Conservation (phyloP, 345 rosid genomes). For the Boechera stricta region DNA sequence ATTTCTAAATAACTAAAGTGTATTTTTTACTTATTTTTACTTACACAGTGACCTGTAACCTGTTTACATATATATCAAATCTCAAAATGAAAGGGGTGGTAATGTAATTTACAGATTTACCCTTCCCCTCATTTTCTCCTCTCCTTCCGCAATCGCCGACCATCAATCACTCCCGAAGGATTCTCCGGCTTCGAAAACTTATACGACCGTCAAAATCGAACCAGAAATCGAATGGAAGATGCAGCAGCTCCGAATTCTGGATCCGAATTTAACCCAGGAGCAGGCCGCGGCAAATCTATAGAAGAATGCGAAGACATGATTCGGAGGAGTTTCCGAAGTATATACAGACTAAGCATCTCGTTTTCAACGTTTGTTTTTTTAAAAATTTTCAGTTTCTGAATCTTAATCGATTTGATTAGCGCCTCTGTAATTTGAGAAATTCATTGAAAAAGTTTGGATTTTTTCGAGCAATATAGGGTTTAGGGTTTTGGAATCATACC, state of each 20-base stretch:
- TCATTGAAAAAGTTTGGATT: not conserved
- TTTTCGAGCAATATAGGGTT: conserved; percentile 29
- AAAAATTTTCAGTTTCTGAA: not conserved
- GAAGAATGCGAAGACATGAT: conserved; percentile 48
- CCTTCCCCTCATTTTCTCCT: conserved; percentile 7
- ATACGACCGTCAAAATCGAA: conserved; percentile 18
- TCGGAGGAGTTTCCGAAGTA: conserved; percentile 48
- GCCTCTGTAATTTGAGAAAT: not conserved
- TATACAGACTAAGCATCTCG: conserved; percentile 7
- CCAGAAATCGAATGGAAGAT: conserved; percentile 31
- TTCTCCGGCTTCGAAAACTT: not conserved
- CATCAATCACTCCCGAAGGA: conserved; percentile 28
- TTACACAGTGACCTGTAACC: too few relatives aligned
- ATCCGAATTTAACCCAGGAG: conserved; percentile 16
- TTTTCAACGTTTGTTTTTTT: not conserved
- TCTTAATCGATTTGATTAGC: not conserved
- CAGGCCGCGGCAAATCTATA: conserved; percentile 37
- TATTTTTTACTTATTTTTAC: too few relatives aligned
- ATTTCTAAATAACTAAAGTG: not conserved
- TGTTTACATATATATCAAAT: too few relatives aligned
- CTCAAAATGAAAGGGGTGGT: not conserved
- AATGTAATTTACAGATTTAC: conserved; percentile 6
- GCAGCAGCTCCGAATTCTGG: conserved; percentile 42
- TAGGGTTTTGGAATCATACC: conserved; percentile 21
- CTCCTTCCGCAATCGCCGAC: conserved; percentile 13